phyloP scores from a whole-genome alignment of 2,329 filamentous ascomycete species.

The Pochonia chlamydosporia region DNA sequence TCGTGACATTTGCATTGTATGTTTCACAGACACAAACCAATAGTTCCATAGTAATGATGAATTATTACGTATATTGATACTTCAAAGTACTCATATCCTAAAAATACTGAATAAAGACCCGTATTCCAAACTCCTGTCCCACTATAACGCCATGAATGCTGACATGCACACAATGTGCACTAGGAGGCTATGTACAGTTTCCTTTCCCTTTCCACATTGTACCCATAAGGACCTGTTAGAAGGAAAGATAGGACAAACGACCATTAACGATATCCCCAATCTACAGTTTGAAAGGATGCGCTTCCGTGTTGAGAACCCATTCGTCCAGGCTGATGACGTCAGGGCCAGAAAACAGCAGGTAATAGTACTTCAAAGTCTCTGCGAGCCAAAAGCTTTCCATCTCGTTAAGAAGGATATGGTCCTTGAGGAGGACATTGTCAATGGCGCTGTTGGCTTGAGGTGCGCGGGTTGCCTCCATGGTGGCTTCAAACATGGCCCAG shows the following conservation, averaged over 20 bases:
- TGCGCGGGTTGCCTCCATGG: slow-evolving; percentile 61
- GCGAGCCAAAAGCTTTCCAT: slow-evolving; percentile 81
- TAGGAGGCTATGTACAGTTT: not conserved
- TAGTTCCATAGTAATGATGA: too few relatives aligned
- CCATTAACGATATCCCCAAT: not conserved
- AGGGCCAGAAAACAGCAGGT: slow-evolving; percentile 59
- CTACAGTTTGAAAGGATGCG: slow-evolving; percentile 45
- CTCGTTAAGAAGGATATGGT: slow-evolving; percentile 44
- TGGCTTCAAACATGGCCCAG: slow-evolving; percentile 77
- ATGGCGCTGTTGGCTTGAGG: slow-evolving; percentile 66
- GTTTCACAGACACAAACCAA: too few relatives aligned
- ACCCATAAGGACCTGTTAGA: not conserved
- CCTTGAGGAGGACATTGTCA: slow-evolving; percentile 47
- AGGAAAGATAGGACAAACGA: not conserved
- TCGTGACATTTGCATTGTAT: too few relatives aligned
- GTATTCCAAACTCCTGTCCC: slow-evolving; percentile 1
- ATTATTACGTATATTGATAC: too few relatives aligned
- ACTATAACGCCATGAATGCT: not conserved
- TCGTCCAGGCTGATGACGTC: slow-evolving; percentile 54
- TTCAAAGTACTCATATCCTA: too few relatives aligned
- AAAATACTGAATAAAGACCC: slow-evolving; percentile 1
- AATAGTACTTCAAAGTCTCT: slow-evolving; percentile 77
- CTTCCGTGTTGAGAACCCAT: slow-evolving; percentile 61
- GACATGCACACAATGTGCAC: not conserved
- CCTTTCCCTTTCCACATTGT: not conserved